Conservation (phyloP, 352 stramenopile species). For the Pythium utonaiense region DNA sequence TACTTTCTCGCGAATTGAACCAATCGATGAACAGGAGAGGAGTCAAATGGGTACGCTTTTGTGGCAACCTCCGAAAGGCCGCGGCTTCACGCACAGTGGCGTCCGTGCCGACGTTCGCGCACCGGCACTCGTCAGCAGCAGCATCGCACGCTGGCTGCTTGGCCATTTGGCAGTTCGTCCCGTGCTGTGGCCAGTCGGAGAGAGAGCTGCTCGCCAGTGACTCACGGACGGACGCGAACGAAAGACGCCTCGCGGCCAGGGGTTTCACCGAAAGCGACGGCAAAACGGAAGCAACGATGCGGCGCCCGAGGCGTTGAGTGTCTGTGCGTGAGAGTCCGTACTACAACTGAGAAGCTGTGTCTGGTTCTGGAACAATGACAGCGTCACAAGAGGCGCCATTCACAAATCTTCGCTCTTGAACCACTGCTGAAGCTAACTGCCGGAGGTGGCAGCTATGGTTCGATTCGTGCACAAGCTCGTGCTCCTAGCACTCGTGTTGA, state of each 20-base stretch:
- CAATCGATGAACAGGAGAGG: neutral
- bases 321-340: too few relatives aligned
- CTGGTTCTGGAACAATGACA: neutral
- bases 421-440: too few relatives aligned
- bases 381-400: neutral
- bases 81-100: neutral
- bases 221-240: neutral
- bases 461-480: neutral
- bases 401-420: neutral
- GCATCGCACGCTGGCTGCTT: neutral
- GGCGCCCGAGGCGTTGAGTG: neutral
- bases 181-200: too few relatives aligned
- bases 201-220: too few relatives aligned
- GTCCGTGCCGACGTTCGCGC: neutral
- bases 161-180: neutral
- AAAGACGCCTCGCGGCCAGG: neutral
- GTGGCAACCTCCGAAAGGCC: neutral
- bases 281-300: conserved; percentile 3
- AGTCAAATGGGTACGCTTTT: conserved; percentile 1
- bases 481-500: neutral
- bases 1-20: neutral
- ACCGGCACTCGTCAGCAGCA: neutral
- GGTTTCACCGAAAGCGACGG: conserved; percentile 1
- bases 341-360: neutral
- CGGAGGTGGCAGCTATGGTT: neutral